These are phyloP conservation scores for Lantana camara DNA, from an alignment of 257 asterid species.

Conservation along the genomic window DNA sequence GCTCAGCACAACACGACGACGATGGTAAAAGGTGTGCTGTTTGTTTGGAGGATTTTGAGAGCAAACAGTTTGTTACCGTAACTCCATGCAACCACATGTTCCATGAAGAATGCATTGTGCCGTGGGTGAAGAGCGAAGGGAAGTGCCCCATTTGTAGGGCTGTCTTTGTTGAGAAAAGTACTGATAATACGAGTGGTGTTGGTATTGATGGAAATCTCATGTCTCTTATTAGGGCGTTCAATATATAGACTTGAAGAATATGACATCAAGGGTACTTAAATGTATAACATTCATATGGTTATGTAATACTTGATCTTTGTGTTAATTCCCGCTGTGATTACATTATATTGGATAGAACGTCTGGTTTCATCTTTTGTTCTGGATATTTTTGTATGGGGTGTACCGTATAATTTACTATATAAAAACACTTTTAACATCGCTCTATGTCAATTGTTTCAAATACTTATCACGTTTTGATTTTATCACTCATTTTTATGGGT, in stretches of 20 bases:
- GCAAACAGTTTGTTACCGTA: constrained; percentile 55
- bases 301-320: background rate
- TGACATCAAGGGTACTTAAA: too few species aligned
- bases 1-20: constrained; percentile 43
- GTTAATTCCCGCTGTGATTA: background rate
- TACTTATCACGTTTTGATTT: too few species aligned
- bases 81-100: constrained; percentile 94
- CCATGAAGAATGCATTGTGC: constrained; percentile 87
- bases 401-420: too few species aligned
- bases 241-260: too few species aligned
- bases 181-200: background rate
- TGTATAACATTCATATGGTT: background rate
- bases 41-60: constrained; percentile 85
- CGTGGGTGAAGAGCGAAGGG: constrained; percentile 83
- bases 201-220: background rate
- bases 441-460: too few species aligned
- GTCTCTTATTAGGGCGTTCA: background rate
- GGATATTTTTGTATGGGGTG: too few species aligned
- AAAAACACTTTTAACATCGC: too few species aligned
- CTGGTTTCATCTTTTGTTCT: too few species aligned
- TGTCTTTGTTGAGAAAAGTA: constrained; percentile 22
- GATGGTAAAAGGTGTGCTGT: constrained; percentile 70
- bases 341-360: too few species aligned
- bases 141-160: constrained; percentile 81
- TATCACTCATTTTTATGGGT: too few species aligned